Conservation (phyloP, 2,329 filamentous ascomycete genomes). For the Aureobasidium zeae region DNA sequence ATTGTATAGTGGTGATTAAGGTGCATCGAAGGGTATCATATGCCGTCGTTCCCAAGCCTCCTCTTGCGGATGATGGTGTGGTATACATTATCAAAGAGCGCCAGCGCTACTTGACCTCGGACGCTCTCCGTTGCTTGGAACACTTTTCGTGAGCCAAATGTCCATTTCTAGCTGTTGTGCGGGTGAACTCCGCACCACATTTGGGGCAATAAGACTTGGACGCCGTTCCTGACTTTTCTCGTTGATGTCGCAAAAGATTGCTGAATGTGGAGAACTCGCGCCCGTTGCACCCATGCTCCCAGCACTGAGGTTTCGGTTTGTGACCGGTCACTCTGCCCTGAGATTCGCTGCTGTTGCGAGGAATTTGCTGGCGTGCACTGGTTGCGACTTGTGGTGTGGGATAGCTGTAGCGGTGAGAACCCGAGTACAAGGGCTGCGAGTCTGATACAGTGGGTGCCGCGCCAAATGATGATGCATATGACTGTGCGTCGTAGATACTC, state of each 20-base stretch:
- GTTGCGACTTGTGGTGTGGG: constrained; percentile 10
- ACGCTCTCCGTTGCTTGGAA: constrained; percentile 55
- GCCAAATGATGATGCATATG: constrained; percentile 5
- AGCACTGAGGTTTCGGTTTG: constrained; percentile 83
- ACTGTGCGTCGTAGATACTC: constrained; percentile 10
- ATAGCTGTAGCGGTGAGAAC: constrained; percentile 15
- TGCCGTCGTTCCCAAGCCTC: neutral
- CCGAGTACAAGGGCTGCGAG: constrained; percentile 2
- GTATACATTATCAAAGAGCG: constrained; percentile 11
- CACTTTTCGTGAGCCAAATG: constrained; percentile 85
- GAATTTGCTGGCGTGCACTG: constrained; percentile 7
- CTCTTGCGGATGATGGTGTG: neutral
- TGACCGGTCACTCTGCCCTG: constrained; percentile 29
- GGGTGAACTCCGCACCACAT: constrained; percentile 87
- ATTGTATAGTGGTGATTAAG: too few relatives aligned
- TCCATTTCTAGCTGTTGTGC: constrained; percentile 79
- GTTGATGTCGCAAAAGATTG: constrained; percentile 83
- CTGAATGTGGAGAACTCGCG: constrained; percentile 94
- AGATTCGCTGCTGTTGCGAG: constrained; percentile 19
- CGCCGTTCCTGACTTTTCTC: constrained; percentile 87
- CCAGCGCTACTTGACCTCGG: constrained; percentile 25
- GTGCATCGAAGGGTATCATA: constrained; percentile 17
- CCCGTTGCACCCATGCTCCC: constrained; percentile 94
- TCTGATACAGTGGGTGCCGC: constrained; percentile 2
- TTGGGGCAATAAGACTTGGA: constrained; percentile 82